Evolutionary conservation across 192 early-diverging fungal species (phyloP).

Genomic region (Lobosporangium transversale): DNA sequence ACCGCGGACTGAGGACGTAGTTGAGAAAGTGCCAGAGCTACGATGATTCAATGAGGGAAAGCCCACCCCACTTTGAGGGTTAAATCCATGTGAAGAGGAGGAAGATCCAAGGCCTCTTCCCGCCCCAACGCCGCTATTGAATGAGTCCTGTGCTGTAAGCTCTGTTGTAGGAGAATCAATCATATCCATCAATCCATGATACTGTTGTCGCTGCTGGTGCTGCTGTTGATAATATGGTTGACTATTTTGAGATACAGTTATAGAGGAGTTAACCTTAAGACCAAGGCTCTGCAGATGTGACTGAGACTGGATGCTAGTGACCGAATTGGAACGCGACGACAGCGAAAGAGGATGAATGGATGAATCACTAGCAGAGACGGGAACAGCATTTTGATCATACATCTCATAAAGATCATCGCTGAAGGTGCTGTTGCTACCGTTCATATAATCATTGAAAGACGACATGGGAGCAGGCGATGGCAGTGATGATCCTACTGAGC

Average conservation of each 20-base stretch:
- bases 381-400: neutral
- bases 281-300: neutral
- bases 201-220: no score
- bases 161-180: constrained; percentile 36
- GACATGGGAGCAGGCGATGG: constrained; percentile 8
- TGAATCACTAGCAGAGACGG: no score
- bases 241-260: no score
- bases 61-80: neutral
- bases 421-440: neutral
- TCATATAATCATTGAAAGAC: constrained; percentile 10
- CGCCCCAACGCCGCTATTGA: neutral
- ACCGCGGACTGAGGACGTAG: constrained; percentile 1
- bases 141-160: constrained; percentile 2
- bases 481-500: neutral
- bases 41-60: constrained; percentile 30
- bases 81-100: constrained; percentile 6
- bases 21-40: constrained; percentile 34
- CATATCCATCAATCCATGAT: constrained; percentile 48
- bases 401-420: constrained; percentile 24
- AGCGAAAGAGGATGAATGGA: constrained; percentile 6
- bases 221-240: constrained; percentile 21
- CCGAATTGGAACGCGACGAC: constrained; percentile 31
- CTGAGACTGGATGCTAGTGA: constrained; percentile 24
- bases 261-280: constrained; percentile 26
- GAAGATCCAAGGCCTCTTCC: constrained; percentile 22